Conservation (phyloP, 768 basidiomycete species). For the Dictyophora rubrovolvata region DNA sequence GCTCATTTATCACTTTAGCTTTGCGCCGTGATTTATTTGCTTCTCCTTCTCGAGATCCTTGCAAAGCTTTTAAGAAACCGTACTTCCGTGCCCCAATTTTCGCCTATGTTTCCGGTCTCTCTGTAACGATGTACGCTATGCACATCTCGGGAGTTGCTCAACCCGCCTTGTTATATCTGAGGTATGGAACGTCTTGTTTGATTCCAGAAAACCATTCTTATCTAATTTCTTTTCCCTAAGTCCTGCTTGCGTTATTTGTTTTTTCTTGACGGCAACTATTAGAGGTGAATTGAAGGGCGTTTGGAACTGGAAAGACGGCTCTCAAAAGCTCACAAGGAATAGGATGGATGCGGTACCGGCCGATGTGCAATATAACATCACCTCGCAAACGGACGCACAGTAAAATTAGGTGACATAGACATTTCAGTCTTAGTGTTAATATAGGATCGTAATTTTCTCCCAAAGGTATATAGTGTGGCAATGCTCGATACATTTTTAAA, state of each 20-base stretch:
- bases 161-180: conserved; percentile 87
- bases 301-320: conserved; percentile 64
- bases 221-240: conserved; percentile 23
- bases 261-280: conserved; percentile 44
- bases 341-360: neutral
- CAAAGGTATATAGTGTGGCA: too few relatives aligned
- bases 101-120: conserved; percentile 68
- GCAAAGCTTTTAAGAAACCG: conserved; percentile 43
- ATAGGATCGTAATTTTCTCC: too few relatives aligned
- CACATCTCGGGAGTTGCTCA: conserved; percentile 68
- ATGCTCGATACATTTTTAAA: too few relatives aligned
- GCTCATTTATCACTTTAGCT: conserved; percentile 69
- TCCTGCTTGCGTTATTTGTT: conserved; percentile 68
- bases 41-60: conserved; percentile 20
- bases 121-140: conserved; percentile 77
- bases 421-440: too few relatives aligned
- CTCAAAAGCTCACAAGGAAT: conserved; percentile 12
- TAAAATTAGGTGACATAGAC: too few relatives aligned
- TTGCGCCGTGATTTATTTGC: conserved; percentile 73
- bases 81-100: conserved; percentile 64
- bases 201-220: neutral
- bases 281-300: conserved; percentile 62
- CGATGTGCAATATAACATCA: too few relatives aligned
- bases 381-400: too few relatives aligned
- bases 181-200: conserved; percentile 28